Conservation (phyloP, 495 filamentous ascomycete genomes). For the Ramalina intermedia region DNA sequence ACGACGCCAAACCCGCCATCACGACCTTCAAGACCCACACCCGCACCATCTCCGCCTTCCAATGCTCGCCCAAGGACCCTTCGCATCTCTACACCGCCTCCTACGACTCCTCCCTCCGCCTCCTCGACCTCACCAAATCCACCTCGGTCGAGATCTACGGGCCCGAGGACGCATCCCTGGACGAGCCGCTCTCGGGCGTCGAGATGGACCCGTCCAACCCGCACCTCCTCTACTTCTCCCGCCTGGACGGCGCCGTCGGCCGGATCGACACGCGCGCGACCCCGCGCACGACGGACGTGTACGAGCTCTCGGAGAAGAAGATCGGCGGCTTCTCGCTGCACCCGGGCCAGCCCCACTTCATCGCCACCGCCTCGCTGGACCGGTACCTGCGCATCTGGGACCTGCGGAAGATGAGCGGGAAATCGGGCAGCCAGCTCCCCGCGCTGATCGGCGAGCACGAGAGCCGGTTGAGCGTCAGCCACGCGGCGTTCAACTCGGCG, state of each 20-base stretch:
- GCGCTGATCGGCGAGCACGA: slow-evolving; percentile 65
- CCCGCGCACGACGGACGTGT: slow-evolving; percentile 37
- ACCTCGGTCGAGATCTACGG: slow-evolving; percentile 67
- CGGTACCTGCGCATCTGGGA: slow-evolving; percentile 88
- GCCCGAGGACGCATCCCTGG: slow-evolving; percentile 48
- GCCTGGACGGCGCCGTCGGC: slow-evolving; percentile 65
- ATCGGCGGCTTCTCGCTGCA: slow-evolving; percentile 86
- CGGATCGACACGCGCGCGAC: slow-evolving; percentile 60
- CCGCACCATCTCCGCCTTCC: slow-evolving; percentile 73
- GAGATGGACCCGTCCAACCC: slow-evolving; percentile 58
- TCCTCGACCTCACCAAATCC: slow-evolving; percentile 68
- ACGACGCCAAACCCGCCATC: slow-evolving; percentile 58
- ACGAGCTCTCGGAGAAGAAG: slow-evolving; percentile 79
- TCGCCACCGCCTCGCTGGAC: slow-evolving; percentile 87
- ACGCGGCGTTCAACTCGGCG: slow-evolving; percentile 69
- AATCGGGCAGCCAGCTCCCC: slow-evolving; percentile 40
- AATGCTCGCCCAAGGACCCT: slow-evolving; percentile 55
- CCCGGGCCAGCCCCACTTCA: slow-evolving; percentile 59
- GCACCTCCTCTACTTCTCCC: slow-evolving; percentile 74
- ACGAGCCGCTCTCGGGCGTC: slow-evolving; percentile 66
- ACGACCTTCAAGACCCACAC: slow-evolving; percentile 80
- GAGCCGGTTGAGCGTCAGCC: slow-evolving; percentile 72
- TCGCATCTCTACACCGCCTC: slow-evolving; percentile 65
- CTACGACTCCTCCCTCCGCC: slow-evolving; percentile 90
- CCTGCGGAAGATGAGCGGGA: slow-evolving; percentile 56